Evolutionary conservation across 176 grass and related monocot genomes (phyloP).

Genomic region (Cymbopogon citratus): DNA sequence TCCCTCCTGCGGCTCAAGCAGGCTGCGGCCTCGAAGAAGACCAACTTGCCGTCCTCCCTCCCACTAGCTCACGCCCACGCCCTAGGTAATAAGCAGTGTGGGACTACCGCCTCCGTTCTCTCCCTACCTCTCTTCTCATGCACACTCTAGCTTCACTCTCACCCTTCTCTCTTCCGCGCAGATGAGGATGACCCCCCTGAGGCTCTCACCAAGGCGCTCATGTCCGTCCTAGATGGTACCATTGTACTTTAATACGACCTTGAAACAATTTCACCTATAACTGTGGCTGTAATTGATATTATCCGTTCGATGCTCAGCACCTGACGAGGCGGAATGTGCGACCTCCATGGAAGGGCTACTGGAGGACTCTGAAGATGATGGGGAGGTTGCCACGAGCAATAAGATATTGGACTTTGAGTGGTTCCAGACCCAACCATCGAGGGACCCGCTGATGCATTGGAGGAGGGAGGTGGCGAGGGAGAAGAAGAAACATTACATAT

Average conservation of each 20-base stretch:
- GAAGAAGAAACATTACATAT: slow-evolving; percentile 73
- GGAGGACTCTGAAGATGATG: slow-evolving; percentile 18
- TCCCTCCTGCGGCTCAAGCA: slow-evolving; percentile 48
- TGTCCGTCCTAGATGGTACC: slow-evolving; percentile 40
- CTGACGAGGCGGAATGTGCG: slow-evolving; percentile 7
- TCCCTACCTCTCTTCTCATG: neutral
- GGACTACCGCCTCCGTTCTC: neutral
- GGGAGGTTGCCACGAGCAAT: slow-evolving; percentile 3
- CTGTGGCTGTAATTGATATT: neutral
- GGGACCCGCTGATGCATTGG: neutral
- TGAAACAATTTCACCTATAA: neutral
- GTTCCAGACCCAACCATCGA: slow-evolving; percentile 16
- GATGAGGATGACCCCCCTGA: slow-evolving; percentile 1
- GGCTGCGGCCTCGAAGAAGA: slow-evolving; percentile 30
- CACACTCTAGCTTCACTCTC: neutral
- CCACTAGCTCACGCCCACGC: neutral
- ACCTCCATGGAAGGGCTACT: neutral
- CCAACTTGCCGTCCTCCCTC: slow-evolving; percentile 10
- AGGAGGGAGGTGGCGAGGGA: slow-evolving; percentile 51
- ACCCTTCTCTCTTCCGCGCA: neutral
- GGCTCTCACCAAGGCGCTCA: slow-evolving; percentile 33
- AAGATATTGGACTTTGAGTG: slow-evolving; percentile 55
- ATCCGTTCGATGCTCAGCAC: slow-evolving; percentile 17
- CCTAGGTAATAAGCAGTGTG: slow-evolving; percentile 15
- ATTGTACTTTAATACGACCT: neutral